Evolutionary conservation across 257 asterid species (phyloP), one percentile per base, ranked within the genome.

Genomic region (Rauvolfia tetraphylla): DNA sequence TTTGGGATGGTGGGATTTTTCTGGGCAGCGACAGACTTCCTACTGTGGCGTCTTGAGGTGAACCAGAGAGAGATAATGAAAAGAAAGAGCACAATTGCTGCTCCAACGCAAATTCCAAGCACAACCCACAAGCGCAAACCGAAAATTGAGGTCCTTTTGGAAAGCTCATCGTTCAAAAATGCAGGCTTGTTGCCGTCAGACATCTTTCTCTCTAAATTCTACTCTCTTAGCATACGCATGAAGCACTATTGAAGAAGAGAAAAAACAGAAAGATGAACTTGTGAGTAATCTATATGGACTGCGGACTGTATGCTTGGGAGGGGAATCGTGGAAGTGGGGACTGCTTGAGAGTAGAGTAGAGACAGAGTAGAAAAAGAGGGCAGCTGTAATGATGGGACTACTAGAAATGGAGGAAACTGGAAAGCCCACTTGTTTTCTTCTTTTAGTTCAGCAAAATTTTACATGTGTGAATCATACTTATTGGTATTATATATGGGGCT

Each of bases 81-180:
- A 78, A 93, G 88, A 15, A 90, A 51, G 36, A 91, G 73, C 70
- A 90, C 97, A 27, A 91, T 74, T 11, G 91, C 94, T 25, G 93
- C 93, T n/a, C 95, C 96, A n/a, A 91, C 93, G 72, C 95, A 90
- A 66, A 93, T 88, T 61, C 97, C 97, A 61, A 90, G 62, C 8
- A 93, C 91, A 1, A 90, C 96, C 97, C 96, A 87, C 61, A 93
- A 82, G 7, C 92, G 91, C 23, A 93, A 39, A 34, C 97, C 97
- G 82, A 93, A 90, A 15, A 93, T 89, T 4, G 97, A 89, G 73
- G 97, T 91, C 75, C 85, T 82, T 44, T 83, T 88, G 0, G 96
- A 90, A 10, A 92, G 88, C 81, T 84, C 81, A 58, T 90, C 85
- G 87, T 79, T 91, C 23, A 89, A 84, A 71, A 83, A 89, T 8